Evolutionary conservation across 176 grass and related monocot genomes (phyloP), one percentile per base, ranked within the genome.

Genomic region (Carex myosuroides): DNA sequence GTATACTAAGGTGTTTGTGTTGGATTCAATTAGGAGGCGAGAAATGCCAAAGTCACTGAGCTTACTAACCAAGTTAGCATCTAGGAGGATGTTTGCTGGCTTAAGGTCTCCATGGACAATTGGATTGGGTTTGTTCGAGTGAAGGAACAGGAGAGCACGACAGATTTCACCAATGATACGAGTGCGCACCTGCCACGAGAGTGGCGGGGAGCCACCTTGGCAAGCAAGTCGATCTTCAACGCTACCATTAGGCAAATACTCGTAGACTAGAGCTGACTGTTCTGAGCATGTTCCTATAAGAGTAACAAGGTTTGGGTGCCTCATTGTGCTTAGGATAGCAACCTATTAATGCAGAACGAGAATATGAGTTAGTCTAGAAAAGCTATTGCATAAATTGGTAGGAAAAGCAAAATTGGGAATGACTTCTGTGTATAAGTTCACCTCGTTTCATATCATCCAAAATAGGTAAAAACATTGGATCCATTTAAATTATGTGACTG

Each of bases 51-150:
- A 91, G 57, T 94, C 89, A 8, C 87, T 77, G 21, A 94, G 79
- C 78, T 91, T 94, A 53, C 89, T 84, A 16, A 85, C 85, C 48
- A 87, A 85, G 72, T 94, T 88, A 50, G 64, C 82, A 83, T 90
- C 92, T n/a, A 94, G 87, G 56, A 94, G 87, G 56, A 94, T 94
- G 63, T 91, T 94, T n/a, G 26, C 79, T 16, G 92, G 89, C 76
- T 89, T 91, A 41, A 91, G 79, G 22, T 94, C 87, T 37, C 89
- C 92, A 64, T 94, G 89, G 71, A 94, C 89, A 1, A 91, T 26
- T 4, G 86, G 84, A 56, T 90, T 62, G 13, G 91, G 87, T 7
- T 87, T 90, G 78, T 84, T 86, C 1, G 63, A 84, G 21, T 93
- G 88, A 59, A 94, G 89, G 82, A 94, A 94, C 41, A 91, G 70